Evolutionary conservation across 2,329 filamentous ascomycete genomes (phyloP), one percentile per base, ranked within the genome.

Genomic region (Exserohilum rostratum): DNA sequence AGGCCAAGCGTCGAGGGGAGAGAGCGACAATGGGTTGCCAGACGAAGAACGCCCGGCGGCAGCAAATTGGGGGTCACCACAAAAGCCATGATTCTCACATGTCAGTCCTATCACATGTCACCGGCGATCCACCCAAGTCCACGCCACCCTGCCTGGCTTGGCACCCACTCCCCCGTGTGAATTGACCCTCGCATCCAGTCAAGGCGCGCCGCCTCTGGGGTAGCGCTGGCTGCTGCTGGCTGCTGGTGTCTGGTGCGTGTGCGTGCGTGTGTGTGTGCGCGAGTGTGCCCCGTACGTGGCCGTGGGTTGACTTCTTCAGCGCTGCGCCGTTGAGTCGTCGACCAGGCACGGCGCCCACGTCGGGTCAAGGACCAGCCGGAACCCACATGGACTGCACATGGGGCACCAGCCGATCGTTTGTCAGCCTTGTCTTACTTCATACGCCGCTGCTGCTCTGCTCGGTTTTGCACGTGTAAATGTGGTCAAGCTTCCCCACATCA

Each of bases 41-140:
- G 43, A 46, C 46, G 33, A 25, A 50, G 46, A 56, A 25, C 38
- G 54, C 47, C 46, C 42, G 46, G 51, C 59, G 46, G 51, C 59
- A 60, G 57, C 61, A 64, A 60, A 64, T 62, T 60, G 57, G 52
- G 55, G 46, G 50, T 50, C 52, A 54, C 47, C 22, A 56, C 56
- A 55, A 51, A 53, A 53, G 52, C 58, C 56, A 55, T 53, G 58
- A 57, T 57, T 63, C 57, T 66, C 63, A 66, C 63, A 65, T 66
- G 61, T 58, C 55, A 65, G 49, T 60, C 50, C 50, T 57, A 59
- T 66, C 61, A 65, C 61, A 63, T 64, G 62, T 53, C 44, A 50
- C 53, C 45, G 50, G 20, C 54, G 55, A 45, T 50, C 51, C 55
- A 57, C 56, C 62, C 57, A 60, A 27, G 42, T 34, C 55, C 33